Percentiles rank a stretch among this genome's conserved stretches.
These are phyloP conservation scores for Rhizopus sp. DNA, from an alignment of 371 early-diverging fungal species.

Conservation along the genomic window DNA sequence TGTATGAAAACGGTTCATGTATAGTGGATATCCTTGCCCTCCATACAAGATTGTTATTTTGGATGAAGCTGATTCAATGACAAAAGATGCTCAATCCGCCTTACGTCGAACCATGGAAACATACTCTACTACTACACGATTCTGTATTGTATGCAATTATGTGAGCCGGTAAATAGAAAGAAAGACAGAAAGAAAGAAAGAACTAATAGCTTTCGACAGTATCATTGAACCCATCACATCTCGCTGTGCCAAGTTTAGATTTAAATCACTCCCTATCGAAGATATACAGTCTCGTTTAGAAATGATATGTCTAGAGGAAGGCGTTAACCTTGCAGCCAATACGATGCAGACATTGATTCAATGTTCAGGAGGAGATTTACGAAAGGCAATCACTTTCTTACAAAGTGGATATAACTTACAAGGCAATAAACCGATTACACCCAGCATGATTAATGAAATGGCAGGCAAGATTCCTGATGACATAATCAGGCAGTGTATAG, in stretches of 20 bases:
- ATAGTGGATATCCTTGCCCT: slow-evolving; percentile 60
- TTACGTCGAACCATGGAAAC: slow-evolving; percentile 99
- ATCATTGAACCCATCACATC: slow-evolving; percentile 96
- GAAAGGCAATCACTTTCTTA: slow-evolving; percentile 89
- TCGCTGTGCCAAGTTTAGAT: slow-evolving; percentile 96
- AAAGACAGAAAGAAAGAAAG: slow-evolving; percentile 26
- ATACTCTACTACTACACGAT: slow-evolving; percentile 93
- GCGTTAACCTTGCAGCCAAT: slow-evolving; percentile 57
- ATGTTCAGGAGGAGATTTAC: slow-evolving; percentile 88
- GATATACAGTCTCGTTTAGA: slow-evolving; percentile 60
- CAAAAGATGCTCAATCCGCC: slow-evolving; percentile 97
- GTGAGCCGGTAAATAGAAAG: slow-evolving; percentile 67
- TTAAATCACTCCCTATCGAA: slow-evolving; percentile 74
- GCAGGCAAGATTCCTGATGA: slow-evolving; percentile 75
- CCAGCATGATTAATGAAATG: slow-evolving; percentile 71
- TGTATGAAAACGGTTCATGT: neutral
- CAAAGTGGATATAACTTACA: slow-evolving; percentile 83
- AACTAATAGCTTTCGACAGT: slow-evolving; percentile 35
- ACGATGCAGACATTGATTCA: slow-evolving; percentile 75
- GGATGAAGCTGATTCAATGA: slow-evolving; percentile 99
- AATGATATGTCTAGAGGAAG: slow-evolving; percentile 72
- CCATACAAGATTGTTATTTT: slow-evolving; percentile 97
- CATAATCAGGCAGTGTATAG: slow-evolving; percentile 57
- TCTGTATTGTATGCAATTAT: slow-evolving; percentile 99
- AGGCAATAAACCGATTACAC: slow-evolving; percentile 47